Base-by-base conservation (phyloP, 306 rosid genomes). In the Citrullus colocynthis region DNA sequence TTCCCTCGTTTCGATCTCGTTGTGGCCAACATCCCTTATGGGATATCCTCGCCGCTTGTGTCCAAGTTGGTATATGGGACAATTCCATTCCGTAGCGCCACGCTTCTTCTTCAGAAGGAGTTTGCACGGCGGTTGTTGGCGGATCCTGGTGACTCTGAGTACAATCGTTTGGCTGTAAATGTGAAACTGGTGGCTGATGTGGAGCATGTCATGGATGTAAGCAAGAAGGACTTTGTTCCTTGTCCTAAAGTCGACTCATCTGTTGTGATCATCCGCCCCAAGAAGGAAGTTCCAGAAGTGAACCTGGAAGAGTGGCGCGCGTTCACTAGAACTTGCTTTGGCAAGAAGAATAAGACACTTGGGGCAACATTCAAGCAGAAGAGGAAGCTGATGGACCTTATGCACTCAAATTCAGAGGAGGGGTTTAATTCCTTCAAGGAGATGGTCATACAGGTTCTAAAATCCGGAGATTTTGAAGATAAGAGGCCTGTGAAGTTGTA, bases 41-140 rank as follows among this genome's bases (percentile, higher is more conserved):
- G 89, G 57, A 95, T 95, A 81, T 90, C 97, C 42, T 92, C 97
- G 7, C 89, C 99, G 60, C 89, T 95, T 0, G 80, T 95, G 79
- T 84, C 82, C 20, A 95, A 89, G 64, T 80, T 95, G 74, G 85
- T 88, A 42, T 90, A 88, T 44, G 91, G 89, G 15, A 15, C 83
- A 13, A 79, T 48, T 28, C 82, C 67, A 32, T 95, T 89, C 76
- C 80, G 96, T 57, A 87, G 97, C 45, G 91, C 97, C 13, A 92
- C 99, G n/a, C 92, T 95, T 80, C 88, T 95, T 14, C 90, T 95
- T 5, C 97, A 95, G 61, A 92, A 92, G 69, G 97, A 95, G 88
- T 95, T 95, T 56, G 97, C 99, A 6, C 80, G 87, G 74, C 87
- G 99, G 59, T 79, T 95, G 72, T 20, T 89, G 85, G 96, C 97